Percentiles rank a stretch among this genome's conserved stretches.
Evolutionary conservation across 2,329 filamentous ascomycete species (phyloP).

Genomic region (Podosphaera leucotricha): DNA sequence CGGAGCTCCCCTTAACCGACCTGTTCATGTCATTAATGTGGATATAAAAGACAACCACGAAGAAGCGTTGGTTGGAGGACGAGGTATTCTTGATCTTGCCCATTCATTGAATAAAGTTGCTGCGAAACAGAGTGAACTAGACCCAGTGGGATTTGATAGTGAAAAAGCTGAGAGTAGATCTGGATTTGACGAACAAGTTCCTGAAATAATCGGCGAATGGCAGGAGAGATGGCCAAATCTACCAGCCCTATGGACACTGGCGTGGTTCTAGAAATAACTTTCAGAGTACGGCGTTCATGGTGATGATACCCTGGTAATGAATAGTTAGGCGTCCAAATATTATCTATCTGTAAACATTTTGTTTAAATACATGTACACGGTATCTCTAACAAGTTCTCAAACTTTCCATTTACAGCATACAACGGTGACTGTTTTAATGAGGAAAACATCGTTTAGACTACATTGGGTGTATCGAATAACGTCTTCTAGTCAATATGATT

Average conservation of each 20-base stretch:
- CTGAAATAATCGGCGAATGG: constrained; percentile 78
- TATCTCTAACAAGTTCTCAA: no score
- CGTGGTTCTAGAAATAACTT: constrained; percentile 48
- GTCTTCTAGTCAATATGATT: no score
- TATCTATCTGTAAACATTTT: no score
- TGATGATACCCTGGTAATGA: background rate
- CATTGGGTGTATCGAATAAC: no score
- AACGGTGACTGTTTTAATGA: no score
- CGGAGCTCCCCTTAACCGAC: constrained; percentile 66
- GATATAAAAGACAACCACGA: constrained; percentile 98
- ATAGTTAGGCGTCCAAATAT: background rate
- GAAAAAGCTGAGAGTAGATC: constrained; percentile 42
- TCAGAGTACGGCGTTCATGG: background rate
- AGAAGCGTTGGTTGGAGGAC: constrained; percentile 73
- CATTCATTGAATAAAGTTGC: constrained; percentile 64
- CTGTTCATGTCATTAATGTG: constrained; percentile 94
- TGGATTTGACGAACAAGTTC: constrained; percentile 80
- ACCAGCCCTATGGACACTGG: constrained; percentile 80
- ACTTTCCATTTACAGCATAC: no score
- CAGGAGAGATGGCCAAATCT: constrained; percentile 85
- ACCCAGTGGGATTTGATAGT: constrained; percentile 41
- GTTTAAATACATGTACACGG: no score
- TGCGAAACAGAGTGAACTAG: constrained; percentile 44
- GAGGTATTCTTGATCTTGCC: constrained; percentile 78
- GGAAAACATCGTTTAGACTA: no score